phyloP scores from a whole-genome alignment of 164 flowering plant species.

The Chimonanthus salicifolius region DNA sequence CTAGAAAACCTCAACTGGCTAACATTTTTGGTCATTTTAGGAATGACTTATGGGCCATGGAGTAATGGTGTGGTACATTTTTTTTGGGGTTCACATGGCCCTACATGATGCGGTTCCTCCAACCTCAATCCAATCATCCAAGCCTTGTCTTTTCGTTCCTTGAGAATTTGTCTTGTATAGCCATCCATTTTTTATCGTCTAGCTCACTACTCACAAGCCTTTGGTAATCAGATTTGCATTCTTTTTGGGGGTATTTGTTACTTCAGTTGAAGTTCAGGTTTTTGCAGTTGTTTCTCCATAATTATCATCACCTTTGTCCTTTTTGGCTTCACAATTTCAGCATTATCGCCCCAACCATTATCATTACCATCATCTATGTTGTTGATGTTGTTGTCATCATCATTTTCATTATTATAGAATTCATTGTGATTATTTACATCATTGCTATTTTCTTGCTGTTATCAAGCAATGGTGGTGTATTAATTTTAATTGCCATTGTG shows the following conservation, averaged over 20 bases:
- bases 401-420: not conserved
- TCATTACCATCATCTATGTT: not conserved
- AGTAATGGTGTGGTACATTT: too few species aligned
- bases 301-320: not conserved
- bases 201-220: too few species aligned
- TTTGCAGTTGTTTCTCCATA: not conserved
- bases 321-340: not conserved
- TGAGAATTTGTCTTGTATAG: too few species aligned
- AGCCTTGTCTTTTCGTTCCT: too few species aligned
- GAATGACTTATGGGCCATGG: too few species aligned
- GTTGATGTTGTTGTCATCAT: not conserved
- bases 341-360: not conserved
- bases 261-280: not conserved
- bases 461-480: not conserved
- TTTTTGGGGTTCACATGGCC: too few species aligned
- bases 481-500: not conserved
- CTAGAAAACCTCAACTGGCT: not conserved
- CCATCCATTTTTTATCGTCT: too few species aligned
- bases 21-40: not conserved
- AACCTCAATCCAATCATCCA: too few species aligned
- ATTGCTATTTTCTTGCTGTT: not conserved
- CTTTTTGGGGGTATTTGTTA: too few species aligned
- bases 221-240: too few species aligned
- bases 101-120: too few species aligned
- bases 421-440: not conserved